phyloP scores from a whole-genome alignment of 371 early-diverging fungal genomes.

The Saksenaea vasiformis region DNA sequence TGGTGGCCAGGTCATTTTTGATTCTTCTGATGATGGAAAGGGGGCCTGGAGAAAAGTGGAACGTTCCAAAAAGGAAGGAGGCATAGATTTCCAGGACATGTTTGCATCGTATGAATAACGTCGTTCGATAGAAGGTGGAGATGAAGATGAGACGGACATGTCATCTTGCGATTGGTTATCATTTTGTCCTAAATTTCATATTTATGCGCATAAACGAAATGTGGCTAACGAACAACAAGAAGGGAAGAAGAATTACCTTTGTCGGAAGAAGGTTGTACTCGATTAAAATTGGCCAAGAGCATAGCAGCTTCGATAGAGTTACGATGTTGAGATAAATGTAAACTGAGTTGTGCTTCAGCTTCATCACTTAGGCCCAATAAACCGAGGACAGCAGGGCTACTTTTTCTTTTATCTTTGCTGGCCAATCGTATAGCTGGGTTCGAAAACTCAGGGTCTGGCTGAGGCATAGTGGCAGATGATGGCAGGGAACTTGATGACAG shows the following conservation, averaged over 20 bases:
- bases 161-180: slow-evolving; percentile 45
- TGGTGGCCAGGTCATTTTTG: slow-evolving; percentile 4
- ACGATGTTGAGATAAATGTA: slow-evolving; percentile 44
- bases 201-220: slow-evolving; percentile 5
- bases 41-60: slow-evolving; percentile 17
- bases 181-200: slow-evolving; percentile 1
- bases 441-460: slow-evolving; percentile 4
- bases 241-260: background rate
- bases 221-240: too few species aligned
- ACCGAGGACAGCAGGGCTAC: slow-evolving; percentile 51
- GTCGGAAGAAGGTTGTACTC: slow-evolving; percentile 24
- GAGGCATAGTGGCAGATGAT: slow-evolving; percentile 3
- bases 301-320: slow-evolving; percentile 57
- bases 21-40: background rate
- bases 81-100: slow-evolving; percentile 48
- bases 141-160: slow-evolving; percentile 37
- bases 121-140: slow-evolving; percentile 23
- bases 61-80: slow-evolving; percentile 35
- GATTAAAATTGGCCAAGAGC: slow-evolving; percentile 49
- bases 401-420: slow-evolving; percentile 45
- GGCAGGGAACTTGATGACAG: slow-evolving; percentile 1
- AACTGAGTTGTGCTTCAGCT: slow-evolving; percentile 30
- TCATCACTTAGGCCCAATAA: slow-evolving; percentile 37
- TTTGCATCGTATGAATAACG: slow-evolving; percentile 48
- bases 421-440: slow-evolving; percentile 17